Evolutionary conservation across 2,329 filamentous ascomycete genomes (phyloP), one percentile per base, ranked within the genome.

Genomic region (Talaromyces sp.): DNA sequence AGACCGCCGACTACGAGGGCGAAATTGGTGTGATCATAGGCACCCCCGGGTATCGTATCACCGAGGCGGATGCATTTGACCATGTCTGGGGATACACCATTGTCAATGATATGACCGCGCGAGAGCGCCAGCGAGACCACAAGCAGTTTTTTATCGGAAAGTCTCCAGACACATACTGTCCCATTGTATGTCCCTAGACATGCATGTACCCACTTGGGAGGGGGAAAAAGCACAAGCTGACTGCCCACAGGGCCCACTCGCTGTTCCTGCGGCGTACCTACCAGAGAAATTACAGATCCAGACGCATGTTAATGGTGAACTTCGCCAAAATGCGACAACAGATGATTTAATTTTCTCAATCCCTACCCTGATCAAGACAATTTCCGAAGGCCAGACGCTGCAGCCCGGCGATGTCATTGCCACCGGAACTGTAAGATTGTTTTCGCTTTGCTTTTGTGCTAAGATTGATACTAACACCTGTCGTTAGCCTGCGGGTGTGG

Each of bases 81-180:
- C 66, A 84, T 65, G 80, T 85, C 1, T 84, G 81, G 81, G 83
- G 83, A 0, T 85, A 80, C 62, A 83, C 81, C 0, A 83, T 83
- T 48, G 75, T 81, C 50, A 85, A 85, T 65, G 48, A 52, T 26
- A 29, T 52, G 24, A 52, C 48, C 3, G 48, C 48, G 12, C 24
- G 53, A 35, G 53, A 35, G 26, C 26, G 29, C 19, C 53, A 55
- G 53, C 14, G 53, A 32, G 53, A 55, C 12, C 31, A 43, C 29
- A 26, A 55, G 11, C 35, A 55, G 21, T 35, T 43, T 26, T 55
- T 32, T 24, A 26, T 55, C 26, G 29, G 53, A 43, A 35, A 55
- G 26, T 35, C 31, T 17, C 31, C 53, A 5, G 35, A 43, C 29
- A 43, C 35, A n/a, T 43, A 29, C 17, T 43, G 53, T 14, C 53